Evolutionary conservation across 2,329 filamentous ascomycete genomes (phyloP), one percentile per base, ranked within the genome.

Genomic region (Aspergillus candidus): DNA sequence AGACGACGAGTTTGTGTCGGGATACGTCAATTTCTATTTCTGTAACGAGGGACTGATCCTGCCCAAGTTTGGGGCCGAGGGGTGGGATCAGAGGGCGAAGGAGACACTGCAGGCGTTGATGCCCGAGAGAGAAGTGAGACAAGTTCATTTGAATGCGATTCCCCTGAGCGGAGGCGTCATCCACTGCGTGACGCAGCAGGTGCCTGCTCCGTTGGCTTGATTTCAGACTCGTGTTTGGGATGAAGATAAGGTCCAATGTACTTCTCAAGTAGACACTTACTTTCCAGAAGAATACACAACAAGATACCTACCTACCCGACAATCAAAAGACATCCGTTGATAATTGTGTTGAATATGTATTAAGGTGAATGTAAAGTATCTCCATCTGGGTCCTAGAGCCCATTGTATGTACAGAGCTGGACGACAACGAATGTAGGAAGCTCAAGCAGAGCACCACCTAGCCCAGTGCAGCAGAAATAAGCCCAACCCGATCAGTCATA

Each of bases 21-120:
- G 56, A 11, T 62, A 62, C 44, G 58, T 57, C 17, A 62, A 62
- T 36, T 62, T 56, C 22, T 56, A 56, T 22, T 54, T 62, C 14
- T 56, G 58, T n/a, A 63, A 62, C 42, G 59, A 52, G 0, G 58
- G 54, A 3, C 41, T 62, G 4, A 51, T 63, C 18, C 11, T 61
- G 14, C 57, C 60, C 3, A 49, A 52, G 32, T 61, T 62, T 46
- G 60, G 59, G 17, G 51, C 58, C 36, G 22, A 46, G 10, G 17
- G 32, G 22, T 38, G 27, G 15, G 59, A 61, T 43, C 34, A 13
- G 15, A 38, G 51, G 11, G 59, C 57, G 3, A 18, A 59, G 12
- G 50, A 47, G 11, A 35, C 47, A 29, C 48, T 59, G n/a, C 47
- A 52, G 15, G 44, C 35, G 13, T 27, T 62, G 22, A 59, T 52